A percentile compares a stretch with the other conserved stretches of the same genome.
Evolutionary conservation across 345 rosid genomes (phyloP).

Genomic region (Moringa oleifera): DNA sequence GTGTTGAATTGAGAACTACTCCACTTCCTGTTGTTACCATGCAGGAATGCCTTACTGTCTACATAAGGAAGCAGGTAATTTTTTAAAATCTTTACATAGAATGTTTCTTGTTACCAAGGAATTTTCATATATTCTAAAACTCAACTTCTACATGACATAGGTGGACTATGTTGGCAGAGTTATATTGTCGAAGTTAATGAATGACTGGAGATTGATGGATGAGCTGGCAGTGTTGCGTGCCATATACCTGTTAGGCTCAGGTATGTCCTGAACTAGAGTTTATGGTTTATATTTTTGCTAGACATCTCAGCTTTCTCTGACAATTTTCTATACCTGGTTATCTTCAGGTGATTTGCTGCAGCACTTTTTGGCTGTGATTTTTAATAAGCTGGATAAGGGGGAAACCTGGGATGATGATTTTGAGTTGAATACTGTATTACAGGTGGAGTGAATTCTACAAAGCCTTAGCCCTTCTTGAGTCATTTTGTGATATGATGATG

Average conservation of each 20-base stretch:
- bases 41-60: conserved; percentile 76
- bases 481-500: not conserved
- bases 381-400: conserved; percentile 76
- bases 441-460: conserved; percentile 37
- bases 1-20: conserved; percentile 47
- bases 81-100: conserved; percentile 16
- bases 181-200: conserved; percentile 79
- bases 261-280: conserved; percentile 30
- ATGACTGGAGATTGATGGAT: conserved; percentile 92
- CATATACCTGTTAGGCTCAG: conserved; percentile 96
- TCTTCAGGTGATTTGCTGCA: conserved; percentile 88
- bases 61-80: conserved; percentile 74
- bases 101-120: conserved; percentile 8
- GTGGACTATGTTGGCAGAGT: conserved; percentile 73
- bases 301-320: conserved; percentile 14
- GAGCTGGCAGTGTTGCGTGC: conserved; percentile 96
- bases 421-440: conserved; percentile 80
- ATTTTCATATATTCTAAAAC: conserved; percentile 17
- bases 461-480: not conserved
- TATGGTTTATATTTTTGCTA: conserved; percentile 3
- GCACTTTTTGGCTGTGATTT: conserved; percentile 78
- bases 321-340: conserved; percentile 13
- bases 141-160: conserved; percentile 32
- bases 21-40: conserved; percentile 77
- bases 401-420: conserved; percentile 93